Percentiles rank a stretch among this genome's conserved stretches.
Evolutionary conservation across 2,329 filamentous ascomycete species (phyloP).

Genomic region (Hymenoscyphus linearis): DNA sequence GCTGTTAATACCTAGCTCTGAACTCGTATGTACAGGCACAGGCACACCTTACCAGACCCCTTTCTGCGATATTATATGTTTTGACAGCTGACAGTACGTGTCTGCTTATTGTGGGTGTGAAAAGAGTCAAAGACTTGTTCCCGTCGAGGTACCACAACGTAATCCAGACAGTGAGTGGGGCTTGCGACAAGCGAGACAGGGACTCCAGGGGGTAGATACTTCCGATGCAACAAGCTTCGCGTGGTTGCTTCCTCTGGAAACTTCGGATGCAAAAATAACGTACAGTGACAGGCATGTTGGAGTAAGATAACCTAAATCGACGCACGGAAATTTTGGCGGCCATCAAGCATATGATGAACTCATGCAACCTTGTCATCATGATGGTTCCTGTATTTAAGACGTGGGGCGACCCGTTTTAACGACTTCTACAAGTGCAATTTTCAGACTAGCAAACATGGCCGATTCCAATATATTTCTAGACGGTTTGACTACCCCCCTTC

Average conservation of each 20-base stretch:
- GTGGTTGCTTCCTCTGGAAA: no score
- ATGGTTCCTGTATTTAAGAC: background rate
- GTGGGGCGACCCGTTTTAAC: background rate
- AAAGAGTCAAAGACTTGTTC: background rate
- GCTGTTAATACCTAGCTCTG: no score
- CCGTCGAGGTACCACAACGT: background rate
- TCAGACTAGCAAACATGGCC: background rate
- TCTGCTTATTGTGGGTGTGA: background rate
- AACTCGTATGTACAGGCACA: no score
- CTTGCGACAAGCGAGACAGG: background rate
- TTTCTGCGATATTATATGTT: no score
- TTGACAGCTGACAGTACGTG: background rate
- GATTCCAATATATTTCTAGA: background rate
- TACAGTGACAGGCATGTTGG: no score
- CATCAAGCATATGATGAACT: background rate
- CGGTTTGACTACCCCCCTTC: background rate
- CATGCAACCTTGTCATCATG: background rate
- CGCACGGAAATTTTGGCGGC: background rate
- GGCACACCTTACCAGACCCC: no score
- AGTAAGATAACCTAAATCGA: no score
- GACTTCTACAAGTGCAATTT: background rate
- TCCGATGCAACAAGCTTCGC: no score
- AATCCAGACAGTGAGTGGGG: background rate
- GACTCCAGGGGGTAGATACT: background rate
- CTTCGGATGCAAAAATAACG: no score